phyloP scores from a whole-genome alignment of 2,329 filamentous ascomycete species.

The Aplosporella prunicola region DNA sequence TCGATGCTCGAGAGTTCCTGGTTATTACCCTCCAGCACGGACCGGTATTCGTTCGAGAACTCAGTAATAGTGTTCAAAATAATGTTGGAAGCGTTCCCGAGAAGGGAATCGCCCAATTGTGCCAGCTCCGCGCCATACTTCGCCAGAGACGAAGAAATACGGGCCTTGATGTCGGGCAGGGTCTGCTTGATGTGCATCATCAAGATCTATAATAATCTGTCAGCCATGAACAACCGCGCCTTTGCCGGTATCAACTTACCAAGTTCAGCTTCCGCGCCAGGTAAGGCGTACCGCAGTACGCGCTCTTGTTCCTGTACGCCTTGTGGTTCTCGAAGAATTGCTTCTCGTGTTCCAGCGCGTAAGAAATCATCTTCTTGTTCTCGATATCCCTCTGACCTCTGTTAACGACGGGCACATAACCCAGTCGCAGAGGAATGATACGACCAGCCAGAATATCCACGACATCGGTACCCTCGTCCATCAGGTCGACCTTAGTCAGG shows the following conservation, averaged over 20 bases:
- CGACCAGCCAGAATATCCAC: conserved; percentile 96
- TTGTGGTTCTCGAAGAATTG: conserved; percentile 98
- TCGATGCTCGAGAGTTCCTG: conserved; percentile 90
- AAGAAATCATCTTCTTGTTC: conserved; percentile 89
- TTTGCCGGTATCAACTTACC: conserved; percentile 28
- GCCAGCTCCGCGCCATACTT: conserved; percentile 81
- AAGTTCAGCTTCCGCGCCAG: conserved; percentile 93
- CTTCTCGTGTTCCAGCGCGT: conserved; percentile 86
- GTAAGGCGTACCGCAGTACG: conserved; percentile 97
- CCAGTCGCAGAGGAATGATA: conserved; percentile 88
- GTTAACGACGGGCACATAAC: conserved; percentile 97
- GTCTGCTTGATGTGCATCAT: conserved; percentile 99
- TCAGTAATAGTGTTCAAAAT: conserved; percentile 98
- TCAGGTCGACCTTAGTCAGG: conserved; percentile 95
- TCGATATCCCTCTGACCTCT: conserved; percentile 96
- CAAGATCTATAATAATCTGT: conserved; percentile 53
- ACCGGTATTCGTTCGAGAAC: conserved; percentile 95
- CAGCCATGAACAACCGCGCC: conserved; percentile 15
- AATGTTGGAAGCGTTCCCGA: conserved; percentile 93
- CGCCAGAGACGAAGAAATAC: conserved; percentile 85
- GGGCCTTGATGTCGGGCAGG: conserved; percentile 93
- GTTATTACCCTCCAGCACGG: conserved; percentile 92
- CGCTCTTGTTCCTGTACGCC: conserved; percentile 95
- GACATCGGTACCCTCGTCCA: conserved; percentile 97
- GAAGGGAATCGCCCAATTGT: conserved; percentile 81